These are phyloP conservation scores for Alternaria atra DNA, from an alignment of 2,329 filamentous ascomycete species.

Conservation along the genomic window DNA sequence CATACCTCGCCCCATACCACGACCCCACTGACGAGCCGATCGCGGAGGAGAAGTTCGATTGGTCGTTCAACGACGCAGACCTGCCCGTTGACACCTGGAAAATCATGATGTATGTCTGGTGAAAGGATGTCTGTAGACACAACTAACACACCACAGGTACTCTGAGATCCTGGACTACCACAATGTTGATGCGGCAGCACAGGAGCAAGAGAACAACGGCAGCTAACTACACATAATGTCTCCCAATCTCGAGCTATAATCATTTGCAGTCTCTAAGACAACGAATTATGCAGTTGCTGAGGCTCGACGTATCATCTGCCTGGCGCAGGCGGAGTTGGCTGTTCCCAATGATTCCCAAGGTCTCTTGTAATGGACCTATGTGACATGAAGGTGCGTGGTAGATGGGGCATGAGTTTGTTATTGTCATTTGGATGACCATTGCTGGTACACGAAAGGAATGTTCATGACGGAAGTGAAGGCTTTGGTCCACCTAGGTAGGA, in stretches of 20 bases:
- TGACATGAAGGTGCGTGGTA: slow-evolving; percentile 24
- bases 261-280: slow-evolving; percentile 22
- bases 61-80: slow-evolving; percentile 99
- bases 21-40: slow-evolving; percentile 96
- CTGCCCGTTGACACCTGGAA: slow-evolving; percentile 99
- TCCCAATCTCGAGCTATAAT: slow-evolving; percentile 16
- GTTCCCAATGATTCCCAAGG: slow-evolving; percentile 28
- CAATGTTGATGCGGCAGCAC: slow-evolving; percentile 78
- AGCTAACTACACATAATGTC: slow-evolving; percentile 31
- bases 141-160: slow-evolving; percentile 71
- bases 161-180: slow-evolving; percentile 99
- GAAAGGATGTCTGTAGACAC: not conserved
- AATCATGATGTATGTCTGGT: slow-evolving; percentile 88
- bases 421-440: slow-evolving; percentile 23
- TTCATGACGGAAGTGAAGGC: slow-evolving; percentile 14
- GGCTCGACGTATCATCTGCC: slow-evolving; percentile 23
- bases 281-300: slow-evolving; percentile 17
- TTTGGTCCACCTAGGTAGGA: slow-evolving; percentile 21
- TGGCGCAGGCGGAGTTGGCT: slow-evolving; percentile 23
- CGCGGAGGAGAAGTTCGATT: slow-evolving; percentile 97
- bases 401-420: slow-evolving; percentile 25
- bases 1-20: slow-evolving; percentile 95
- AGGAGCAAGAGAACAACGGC: slow-evolving; percentile 46
- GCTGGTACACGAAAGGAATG: slow-evolving; percentile 20
- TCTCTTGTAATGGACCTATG: slow-evolving; percentile 23